Evolutionary conservation across 2,329 filamentous ascomycete species (phyloP).

Genomic region (Botrytis paeoniae): DNA sequence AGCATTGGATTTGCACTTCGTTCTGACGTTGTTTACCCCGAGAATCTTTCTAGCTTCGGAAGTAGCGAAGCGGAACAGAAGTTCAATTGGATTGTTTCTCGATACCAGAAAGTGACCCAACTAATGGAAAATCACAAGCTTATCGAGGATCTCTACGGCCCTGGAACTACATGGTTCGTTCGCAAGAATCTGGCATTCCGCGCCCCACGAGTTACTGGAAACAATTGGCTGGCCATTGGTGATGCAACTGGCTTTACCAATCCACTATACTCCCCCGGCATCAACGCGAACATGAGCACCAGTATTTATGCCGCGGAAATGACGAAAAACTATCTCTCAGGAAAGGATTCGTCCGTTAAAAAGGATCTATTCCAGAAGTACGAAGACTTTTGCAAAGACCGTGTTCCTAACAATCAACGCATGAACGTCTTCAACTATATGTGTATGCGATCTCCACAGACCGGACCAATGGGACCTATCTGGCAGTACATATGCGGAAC

Average conservation of each 20-base stretch:
- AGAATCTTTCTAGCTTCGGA: slow-evolving; percentile 29
- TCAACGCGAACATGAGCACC: slow-evolving; percentile 31
- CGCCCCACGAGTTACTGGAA: slow-evolving; percentile 31
- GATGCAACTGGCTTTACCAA: slow-evolving; percentile 36
- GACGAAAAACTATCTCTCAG: slow-evolving; percentile 20
- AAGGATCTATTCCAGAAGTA: slow-evolving; percentile 20
- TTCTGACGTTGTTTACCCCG: slow-evolving; percentile 27
- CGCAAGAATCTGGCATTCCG: slow-evolving; percentile 27
- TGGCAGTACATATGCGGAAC: slow-evolving; percentile 31
- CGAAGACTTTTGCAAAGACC: slow-evolving; percentile 25
- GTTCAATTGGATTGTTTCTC: slow-evolving; percentile 32
- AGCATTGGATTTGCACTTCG: slow-evolving; percentile 33
- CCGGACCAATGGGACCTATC: slow-evolving; percentile 28
- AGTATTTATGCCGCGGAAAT: slow-evolving; percentile 23
- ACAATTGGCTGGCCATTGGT: slow-evolving; percentile 34
- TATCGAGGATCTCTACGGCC: slow-evolving; percentile 31
- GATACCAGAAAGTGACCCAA: slow-evolving; percentile 29
- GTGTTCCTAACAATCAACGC: slow-evolving; percentile 26
- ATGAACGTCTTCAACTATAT: slow-evolving; percentile 34
- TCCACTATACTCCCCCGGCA: slow-evolving; percentile 35
- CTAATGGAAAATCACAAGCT: slow-evolving; percentile 30
- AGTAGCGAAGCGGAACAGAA: slow-evolving; percentile 32
- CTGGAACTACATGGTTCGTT: slow-evolving; percentile 31
- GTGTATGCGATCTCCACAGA: slow-evolving; percentile 27
- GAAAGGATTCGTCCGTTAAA: background rate